These are phyloP conservation scores for Pseudonitzschia delicatissima DNA, from an alignment of 108 stramenopile species.

Conservation along the genomic window DNA sequence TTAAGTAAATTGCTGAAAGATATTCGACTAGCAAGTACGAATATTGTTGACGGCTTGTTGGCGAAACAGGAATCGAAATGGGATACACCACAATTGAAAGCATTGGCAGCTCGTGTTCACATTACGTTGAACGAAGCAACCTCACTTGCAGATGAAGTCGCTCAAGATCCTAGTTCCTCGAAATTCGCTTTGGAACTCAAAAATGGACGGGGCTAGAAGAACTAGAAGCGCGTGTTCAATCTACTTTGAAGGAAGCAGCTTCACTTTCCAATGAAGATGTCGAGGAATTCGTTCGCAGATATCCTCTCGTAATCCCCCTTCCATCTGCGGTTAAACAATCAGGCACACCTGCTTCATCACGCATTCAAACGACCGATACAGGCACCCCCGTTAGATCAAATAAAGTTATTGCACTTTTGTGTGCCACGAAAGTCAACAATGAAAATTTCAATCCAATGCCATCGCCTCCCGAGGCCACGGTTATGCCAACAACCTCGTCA, in stretches of 20 bases:
- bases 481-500: too few relatives aligned
- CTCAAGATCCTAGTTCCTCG: too few relatives aligned
- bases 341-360: neutral
- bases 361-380: neutral
- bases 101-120: too few relatives aligned
- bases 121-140: too few relatives aligned
- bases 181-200: too few relatives aligned
- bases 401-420: neutral
- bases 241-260: neutral
- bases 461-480: neutral
- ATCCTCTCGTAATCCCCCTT: neutral
- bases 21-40: too few relatives aligned
- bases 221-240: neutral
- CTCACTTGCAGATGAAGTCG: too few relatives aligned
- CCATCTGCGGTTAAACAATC: neutral
- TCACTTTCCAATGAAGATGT: neutral
- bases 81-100: too few relatives aligned
- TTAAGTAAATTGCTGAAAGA: too few relatives aligned
- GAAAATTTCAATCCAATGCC: neutral
- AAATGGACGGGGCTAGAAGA: too few relatives aligned
- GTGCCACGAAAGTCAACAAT: neutral
- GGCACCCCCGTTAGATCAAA: neutral
- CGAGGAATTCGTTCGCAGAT: neutral
- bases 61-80: too few relatives aligned
- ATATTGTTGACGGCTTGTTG: too few relatives aligned